Evolutionary conservation across 176 grass and related monocot species (phyloP).

Genomic region (Chloris gayana): DNA sequence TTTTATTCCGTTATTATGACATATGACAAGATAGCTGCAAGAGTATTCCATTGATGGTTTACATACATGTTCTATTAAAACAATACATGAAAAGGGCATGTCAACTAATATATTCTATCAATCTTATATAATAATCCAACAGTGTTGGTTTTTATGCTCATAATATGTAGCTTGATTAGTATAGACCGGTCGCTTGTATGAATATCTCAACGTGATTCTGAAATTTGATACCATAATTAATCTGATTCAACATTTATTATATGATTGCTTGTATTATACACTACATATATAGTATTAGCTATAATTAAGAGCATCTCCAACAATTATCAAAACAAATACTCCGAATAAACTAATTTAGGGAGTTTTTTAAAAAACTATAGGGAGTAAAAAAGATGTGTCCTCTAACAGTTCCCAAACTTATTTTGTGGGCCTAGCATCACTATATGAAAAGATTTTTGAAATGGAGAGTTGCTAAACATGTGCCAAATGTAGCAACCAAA

Average conservation of each 20-base stretch:
- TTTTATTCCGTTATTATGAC: constrained; percentile 40
- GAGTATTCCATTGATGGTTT: neutral
- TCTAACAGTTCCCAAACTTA: no score
- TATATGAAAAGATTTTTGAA: no score
- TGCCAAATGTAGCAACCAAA: no score
- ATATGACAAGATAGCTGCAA: neutral
- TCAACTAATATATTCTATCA: neutral
- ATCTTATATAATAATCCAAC: neutral
- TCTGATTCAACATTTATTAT: neutral
- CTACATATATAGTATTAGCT: neutral
- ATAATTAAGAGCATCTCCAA: no score
- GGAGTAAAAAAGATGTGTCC: no score
- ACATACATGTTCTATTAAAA: neutral
- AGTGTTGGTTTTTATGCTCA: neutral
- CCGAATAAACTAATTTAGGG: no score
- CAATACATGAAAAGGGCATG: neutral
- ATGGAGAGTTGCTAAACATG: no score
- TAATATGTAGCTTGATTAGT: neutral
- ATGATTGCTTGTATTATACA: neutral
- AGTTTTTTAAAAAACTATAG: no score
- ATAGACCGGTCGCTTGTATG: neutral
- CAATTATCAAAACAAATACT: no score
- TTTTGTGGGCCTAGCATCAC: no score
- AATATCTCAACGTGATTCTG: neutral
- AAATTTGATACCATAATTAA: neutral